Base-by-base conservation (phyloP, 768 basidiomycete species). In the Amanita inopinata region DNA sequence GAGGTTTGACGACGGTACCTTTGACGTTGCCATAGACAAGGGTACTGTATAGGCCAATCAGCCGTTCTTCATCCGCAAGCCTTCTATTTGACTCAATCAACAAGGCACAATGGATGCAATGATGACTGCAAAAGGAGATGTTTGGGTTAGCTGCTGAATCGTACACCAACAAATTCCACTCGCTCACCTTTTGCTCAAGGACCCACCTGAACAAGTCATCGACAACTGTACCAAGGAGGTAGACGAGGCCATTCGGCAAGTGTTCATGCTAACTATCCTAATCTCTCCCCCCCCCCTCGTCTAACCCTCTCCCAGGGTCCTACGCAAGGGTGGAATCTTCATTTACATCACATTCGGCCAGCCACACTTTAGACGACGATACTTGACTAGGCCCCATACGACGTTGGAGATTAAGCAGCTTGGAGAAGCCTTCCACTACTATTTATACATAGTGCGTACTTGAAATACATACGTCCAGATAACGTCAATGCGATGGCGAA, bases 261-360 rank as follows among this genome's bases (percentile, higher is more conserved):
- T n/a, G n/a, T 34, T 19, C 25, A 39, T 18, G 41, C 18, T n/a
- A n/a, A n/a, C n/a, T n/a, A n/a, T n/a, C n/a, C n/a, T n/a, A n/a
- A n/a, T n/a, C n/a, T n/a, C n/a, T n/a, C n/a, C n/a, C n/a, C n/a
- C n/a, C n/a, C n/a, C n/a, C n/a, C n/a, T n/a, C n/a, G n/a, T n/a
- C n/a, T n/a, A 38, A 11, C 12, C 19, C 11, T 23, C 22, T 14
- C 37, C 1, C 48, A 87, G 85, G 50, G 75, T 86, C 5, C 70
- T 90, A 14, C 70, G 71, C n/a, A 69, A 66, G 47, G 61, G 47
- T 1, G 82, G 83, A 0, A 49, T 65, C 2, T 86, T 90, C 59
- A 59, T 91, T 34, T 89, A 90, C 57, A 61, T 91, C 45, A 91
- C 88, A 3, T 89, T 91, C 50, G 89, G 88, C 3, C 89, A 91